Percentiles rank a stretch among this genome's conserved stretches.
phyloP scores from a whole-genome alignment of 805 yeast genomes.

The Candida hungchunana region DNA sequence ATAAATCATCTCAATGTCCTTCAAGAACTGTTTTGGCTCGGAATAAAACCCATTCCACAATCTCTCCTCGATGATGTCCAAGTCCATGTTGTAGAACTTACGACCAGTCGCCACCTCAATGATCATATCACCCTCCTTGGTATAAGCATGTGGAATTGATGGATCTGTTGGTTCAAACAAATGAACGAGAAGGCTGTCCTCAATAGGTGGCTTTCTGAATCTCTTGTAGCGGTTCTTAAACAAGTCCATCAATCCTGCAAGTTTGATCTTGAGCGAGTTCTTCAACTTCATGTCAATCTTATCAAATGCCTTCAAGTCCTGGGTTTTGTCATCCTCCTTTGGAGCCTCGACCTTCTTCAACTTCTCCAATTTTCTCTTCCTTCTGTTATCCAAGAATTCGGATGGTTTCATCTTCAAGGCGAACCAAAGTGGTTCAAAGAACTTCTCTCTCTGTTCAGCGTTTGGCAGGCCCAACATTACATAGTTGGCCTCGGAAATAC shows the following conservation, averaged over 20 bases:
- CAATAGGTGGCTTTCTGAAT: slow-evolving; percentile 86
- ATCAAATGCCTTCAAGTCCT: slow-evolving; percentile 39
- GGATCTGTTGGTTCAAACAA: slow-evolving; percentile 60
- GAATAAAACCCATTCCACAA: slow-evolving; percentile 95
- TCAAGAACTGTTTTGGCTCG: slow-evolving; percentile 85
- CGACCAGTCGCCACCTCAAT: slow-evolving; percentile 74
- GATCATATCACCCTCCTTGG: slow-evolving; percentile 68
- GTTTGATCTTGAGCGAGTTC: slow-evolving; percentile 77
- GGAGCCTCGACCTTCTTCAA: slow-evolving; percentile 38
- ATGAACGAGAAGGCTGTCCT: slow-evolving; percentile 67
- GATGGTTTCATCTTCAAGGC: slow-evolving; percentile 65
- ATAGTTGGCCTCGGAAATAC: slow-evolving; percentile 44
- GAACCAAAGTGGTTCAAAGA: slow-evolving; percentile 48
- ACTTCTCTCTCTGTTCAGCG: slow-evolving; percentile 44
- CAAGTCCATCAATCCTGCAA: slow-evolving; percentile 84
- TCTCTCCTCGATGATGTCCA: slow-evolving; percentile 90
- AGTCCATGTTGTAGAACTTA: slow-evolving; percentile 79
- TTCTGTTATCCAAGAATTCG: slow-evolving; percentile 61
- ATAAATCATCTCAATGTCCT: slow-evolving; percentile 80
- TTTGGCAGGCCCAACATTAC: slow-evolving; percentile 43
- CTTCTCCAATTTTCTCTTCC: slow-evolving; percentile 29
- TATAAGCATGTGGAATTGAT: slow-evolving; percentile 36
- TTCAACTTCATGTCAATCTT: slow-evolving; percentile 77
- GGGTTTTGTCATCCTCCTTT: slow-evolving; percentile 30
- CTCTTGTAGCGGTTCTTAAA: slow-evolving; percentile 84